phyloP scores from a whole-genome alignment of 2,329 filamentous ascomycete species.

The Sordariomycetes sp. region DNA sequence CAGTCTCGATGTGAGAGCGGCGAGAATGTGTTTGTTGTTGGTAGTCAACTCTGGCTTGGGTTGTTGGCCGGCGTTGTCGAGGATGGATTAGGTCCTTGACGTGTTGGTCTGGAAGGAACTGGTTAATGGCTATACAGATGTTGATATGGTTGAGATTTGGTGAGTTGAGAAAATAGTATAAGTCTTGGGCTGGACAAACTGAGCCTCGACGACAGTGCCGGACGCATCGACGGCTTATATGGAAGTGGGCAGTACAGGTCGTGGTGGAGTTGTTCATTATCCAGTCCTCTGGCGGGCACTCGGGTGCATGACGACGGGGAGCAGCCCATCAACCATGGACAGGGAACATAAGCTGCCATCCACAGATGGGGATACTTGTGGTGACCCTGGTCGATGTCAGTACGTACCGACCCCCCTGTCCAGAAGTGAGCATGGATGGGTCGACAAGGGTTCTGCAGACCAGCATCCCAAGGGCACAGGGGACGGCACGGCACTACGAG shows the following conservation, averaged over 20 bases:
- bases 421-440: not conserved
- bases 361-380: constrained; percentile 9
- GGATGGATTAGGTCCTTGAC: too few relatives aligned
- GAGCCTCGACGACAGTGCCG: constrained; percentile 4
- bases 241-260: constrained; percentile 16
- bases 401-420: not conserved
- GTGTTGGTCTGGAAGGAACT: too few relatives aligned
- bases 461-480: not conserved
- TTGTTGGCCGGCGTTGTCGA: too few relatives aligned
- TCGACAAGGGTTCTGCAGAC: not conserved
- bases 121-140: too few relatives aligned
- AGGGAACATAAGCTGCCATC: constrained; percentile 14
- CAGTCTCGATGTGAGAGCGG: too few relatives aligned
- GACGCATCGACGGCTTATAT: constrained; percentile 21
- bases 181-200: not conserved
- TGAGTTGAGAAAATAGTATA: not conserved
- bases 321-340: constrained; percentile 10
- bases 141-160: too few relatives aligned
- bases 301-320: constrained; percentile 17
- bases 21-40: too few relatives aligned
- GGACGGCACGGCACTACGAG: constrained; percentile 1
- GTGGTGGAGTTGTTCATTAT: constrained; percentile 8
- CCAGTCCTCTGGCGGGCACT: not conserved
- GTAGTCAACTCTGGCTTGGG: too few relatives aligned
- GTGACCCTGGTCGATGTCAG: not conserved